Percentiles rank a stretch among this genome's conserved stretches.
Conservation (phyloP, 768 basidiomycete species). For the Mycena venus region DNA sequence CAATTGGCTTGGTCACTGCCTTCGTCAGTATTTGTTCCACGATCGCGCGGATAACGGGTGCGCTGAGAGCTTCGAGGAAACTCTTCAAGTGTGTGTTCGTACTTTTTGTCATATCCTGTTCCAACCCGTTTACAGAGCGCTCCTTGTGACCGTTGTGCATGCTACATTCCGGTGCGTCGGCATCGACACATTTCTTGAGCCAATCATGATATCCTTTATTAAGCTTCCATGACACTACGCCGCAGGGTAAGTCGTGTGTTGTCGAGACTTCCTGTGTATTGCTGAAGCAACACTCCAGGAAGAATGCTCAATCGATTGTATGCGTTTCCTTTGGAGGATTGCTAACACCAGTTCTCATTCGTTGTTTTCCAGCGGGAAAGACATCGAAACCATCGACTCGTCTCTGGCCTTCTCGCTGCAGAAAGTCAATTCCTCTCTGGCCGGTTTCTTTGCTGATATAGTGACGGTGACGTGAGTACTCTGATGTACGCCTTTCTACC, state of each 20-base stretch:
- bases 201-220: neutral
- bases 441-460: slow-evolving; percentile 82
- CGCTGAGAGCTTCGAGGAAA: slow-evolving; percentile 60
- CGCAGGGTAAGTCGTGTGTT: slow-evolving; percentile 64
- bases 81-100: slow-evolving; percentile 53
- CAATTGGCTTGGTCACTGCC: slow-evolving; percentile 56
- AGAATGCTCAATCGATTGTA: slow-evolving; percentile 88
- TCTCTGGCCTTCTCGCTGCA: slow-evolving; percentile 78
- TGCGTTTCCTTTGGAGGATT: neutral
- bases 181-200: neutral
- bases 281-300: slow-evolving; percentile 55
- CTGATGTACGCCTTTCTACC: neutral
- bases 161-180: slow-evolving; percentile 86
- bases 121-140: slow-evolving; percentile 49
- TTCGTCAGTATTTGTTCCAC: slow-evolving; percentile 20
- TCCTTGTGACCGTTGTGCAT: slow-evolving; percentile 78
- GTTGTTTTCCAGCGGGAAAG: slow-evolving; percentile 45
- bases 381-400: slow-evolving; percentile 90
- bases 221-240: slow-evolving; percentile 70
- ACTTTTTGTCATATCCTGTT: slow-evolving; percentile 38
- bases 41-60: slow-evolving; percentile 70
- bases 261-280: neutral
- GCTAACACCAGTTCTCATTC: neutral
- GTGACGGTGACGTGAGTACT: slow-evolving; percentile 75
- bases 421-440: slow-evolving; percentile 83